Percentiles rank a stretch among this genome's conserved stretches.
These are phyloP conservation scores for Eutypella sp. DNA, from an alignment of 2,329 filamentous ascomycete genomes.

Conservation along the genomic window DNA sequence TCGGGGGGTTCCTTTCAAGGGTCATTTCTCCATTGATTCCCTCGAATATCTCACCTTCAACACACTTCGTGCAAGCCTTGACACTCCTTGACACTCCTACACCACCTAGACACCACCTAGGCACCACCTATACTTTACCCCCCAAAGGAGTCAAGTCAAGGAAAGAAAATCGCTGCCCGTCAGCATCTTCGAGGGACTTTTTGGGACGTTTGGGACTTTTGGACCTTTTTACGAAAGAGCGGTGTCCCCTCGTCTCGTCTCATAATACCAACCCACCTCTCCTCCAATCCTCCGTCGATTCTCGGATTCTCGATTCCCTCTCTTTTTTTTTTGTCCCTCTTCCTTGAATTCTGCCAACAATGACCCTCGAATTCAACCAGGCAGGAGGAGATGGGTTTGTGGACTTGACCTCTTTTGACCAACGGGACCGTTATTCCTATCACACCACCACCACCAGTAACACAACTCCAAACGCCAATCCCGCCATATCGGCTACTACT, in stretches of 20 bases:
- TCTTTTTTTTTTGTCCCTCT: conserved; percentile 30
- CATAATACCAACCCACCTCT: conserved; percentile 43
- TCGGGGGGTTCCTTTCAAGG: conserved; percentile 16
- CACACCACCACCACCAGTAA: conserved; percentile 33
- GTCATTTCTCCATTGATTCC: conserved; percentile 21
- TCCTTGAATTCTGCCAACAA: conserved; percentile 33
- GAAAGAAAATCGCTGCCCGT: too few species aligned
- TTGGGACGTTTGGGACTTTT: too few species aligned
- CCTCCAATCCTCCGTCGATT: conserved; percentile 31
- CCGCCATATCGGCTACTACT: conserved; percentile 31
- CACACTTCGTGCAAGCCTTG: too few species aligned
- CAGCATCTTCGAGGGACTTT: conserved; percentile 19
- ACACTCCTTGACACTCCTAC: too few species aligned
- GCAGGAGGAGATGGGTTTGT: conserved; percentile 55
- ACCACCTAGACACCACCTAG: too few species aligned
- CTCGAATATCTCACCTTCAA: conserved; percentile 29
- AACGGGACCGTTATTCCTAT: conserved; percentile 52
- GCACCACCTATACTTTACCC: conserved; percentile 23
- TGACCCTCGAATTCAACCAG: conserved; percentile 58
- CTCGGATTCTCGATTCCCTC: too few species aligned
- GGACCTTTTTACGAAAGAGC: conserved; percentile 40
- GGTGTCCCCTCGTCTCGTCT: conserved; percentile 36
- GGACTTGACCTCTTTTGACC: conserved; percentile 55
- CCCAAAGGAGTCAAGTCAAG: too few species aligned
- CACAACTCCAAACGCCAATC: conserved; percentile 32